Evolutionary conservation across 352 stramenopile species (phyloP).

Genomic region (Phytophthora tentaculata): DNA sequence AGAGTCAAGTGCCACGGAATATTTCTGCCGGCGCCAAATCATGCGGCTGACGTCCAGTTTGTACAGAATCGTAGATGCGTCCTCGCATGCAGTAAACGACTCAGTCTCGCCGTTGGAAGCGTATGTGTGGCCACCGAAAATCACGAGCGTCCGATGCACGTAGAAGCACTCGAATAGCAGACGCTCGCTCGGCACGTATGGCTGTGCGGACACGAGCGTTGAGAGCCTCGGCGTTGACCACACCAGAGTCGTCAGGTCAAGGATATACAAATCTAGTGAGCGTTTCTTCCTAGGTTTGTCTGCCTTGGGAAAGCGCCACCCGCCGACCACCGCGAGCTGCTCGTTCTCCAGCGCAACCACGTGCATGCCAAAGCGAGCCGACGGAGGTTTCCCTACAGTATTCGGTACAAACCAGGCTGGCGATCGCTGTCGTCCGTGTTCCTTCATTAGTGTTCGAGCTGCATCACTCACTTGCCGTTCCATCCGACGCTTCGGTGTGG

Average conservation of each 20-base stretch:
- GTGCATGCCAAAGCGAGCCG: conserved; percentile 55
- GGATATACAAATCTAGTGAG: conserved; percentile 51
- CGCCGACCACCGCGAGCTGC: conserved; percentile 50
- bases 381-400: conserved; percentile 60
- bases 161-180: conserved; percentile 65
- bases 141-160: conserved; percentile 38
- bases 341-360: conserved; percentile 48
- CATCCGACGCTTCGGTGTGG: background rate
- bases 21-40: conserved; percentile 68
- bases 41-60: conserved; percentile 69
- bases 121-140: conserved; percentile 63
- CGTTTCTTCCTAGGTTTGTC: conserved; percentile 16
- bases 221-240: conserved; percentile 58
- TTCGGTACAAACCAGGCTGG: conserved; percentile 46
- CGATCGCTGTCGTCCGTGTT: conserved; percentile 14
- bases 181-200: conserved; percentile 39
- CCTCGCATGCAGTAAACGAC: conserved; percentile 36
- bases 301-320: conserved; percentile 27
- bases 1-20: conserved; percentile 9
- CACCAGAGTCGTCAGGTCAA: conserved; percentile 53
- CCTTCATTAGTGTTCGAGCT: conserved; percentile 19
- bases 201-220: conserved; percentile 42
- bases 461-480: conserved; percentile 19
- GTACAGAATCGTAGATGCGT: conserved; percentile 46
- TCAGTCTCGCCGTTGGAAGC: conserved; percentile 47